Base-by-base conservation (phyloP, 495 filamentous ascomycete species). In the Podospora conica region DNA sequence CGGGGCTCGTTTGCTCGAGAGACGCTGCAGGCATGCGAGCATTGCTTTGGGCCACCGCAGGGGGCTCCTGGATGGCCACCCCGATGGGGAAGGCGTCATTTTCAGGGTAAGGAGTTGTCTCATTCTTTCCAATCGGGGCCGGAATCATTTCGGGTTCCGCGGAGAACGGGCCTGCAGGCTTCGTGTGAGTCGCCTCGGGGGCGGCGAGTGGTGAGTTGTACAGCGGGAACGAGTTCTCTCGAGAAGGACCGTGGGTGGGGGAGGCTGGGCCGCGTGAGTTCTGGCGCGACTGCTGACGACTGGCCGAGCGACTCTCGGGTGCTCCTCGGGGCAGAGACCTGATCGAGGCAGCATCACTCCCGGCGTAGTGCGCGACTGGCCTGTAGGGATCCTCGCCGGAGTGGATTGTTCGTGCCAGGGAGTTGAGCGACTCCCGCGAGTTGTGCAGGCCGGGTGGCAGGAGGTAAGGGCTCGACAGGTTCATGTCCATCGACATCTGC, bases 401-500 rank as follows among this genome's bases (percentile, higher is more conserved):
- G 31, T 85, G 80, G 20, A 90, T 83, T 9, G 86, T 87, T 23
- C 89, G 84, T n/a, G 91, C 88, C 61, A 97, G 78, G 0, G 92
- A 94, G 70, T 93, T 86, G 59, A 97, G 73, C 18, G 94, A 98
- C 61, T 96, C 92, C 31, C 85, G 84, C 1, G 95, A 97, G 72
- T 83, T 82, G 21, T 93, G 86, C 27, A 95, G 69, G 12, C 84
- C 87, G 0, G 90, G 91, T 1, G 95, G 93, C n/a, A 98, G 79
- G 12, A 98, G 84, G 74, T 97, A 98, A 7, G 95, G 95, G 68
- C 85, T 93, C 29, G 84, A 85, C 27, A 93, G 81, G 67, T 91
- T 88, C 80, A 96, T 84, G 69, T 92, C 89, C 84, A 93, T 85
- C 4, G 93, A 97, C 73, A 97, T 78, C 59, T 94, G 92, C 55